phyloP scores from a whole-genome alignment of 305 asterid genomes.

The Rubia tinctorum region DNA sequence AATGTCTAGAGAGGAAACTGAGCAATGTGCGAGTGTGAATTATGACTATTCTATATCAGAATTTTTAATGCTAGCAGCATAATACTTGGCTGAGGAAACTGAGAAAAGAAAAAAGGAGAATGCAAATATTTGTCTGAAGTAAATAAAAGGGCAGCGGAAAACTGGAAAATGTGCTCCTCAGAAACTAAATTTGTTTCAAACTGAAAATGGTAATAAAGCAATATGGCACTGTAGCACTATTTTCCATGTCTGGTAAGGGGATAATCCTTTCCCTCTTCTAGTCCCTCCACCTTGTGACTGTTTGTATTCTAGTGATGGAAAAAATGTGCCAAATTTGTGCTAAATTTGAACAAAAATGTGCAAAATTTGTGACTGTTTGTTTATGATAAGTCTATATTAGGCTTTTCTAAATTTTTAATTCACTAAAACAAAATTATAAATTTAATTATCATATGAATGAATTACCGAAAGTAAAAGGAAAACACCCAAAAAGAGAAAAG shows the following conservation, averaged over 20 bases:
- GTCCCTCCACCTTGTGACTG: background rate
- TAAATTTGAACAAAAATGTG: background rate
- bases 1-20: too few species aligned
- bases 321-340: background rate
- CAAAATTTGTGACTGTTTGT: background rate
- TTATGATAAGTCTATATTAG: too few species aligned
- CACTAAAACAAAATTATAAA: too few species aligned
- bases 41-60: too few species aligned
- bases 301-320: background rate
- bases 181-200: conserved; percentile 9
- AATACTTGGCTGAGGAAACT: too few species aligned
- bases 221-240: conserved; percentile 3
- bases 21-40: too few species aligned
- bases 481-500: too few species aligned
- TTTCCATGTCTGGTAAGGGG: conserved; percentile 4
- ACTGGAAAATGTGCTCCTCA: background rate
- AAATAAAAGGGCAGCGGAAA: conserved; percentile 1
- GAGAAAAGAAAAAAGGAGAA: too few species aligned
- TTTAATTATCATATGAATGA: too few species aligned
- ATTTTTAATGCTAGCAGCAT: too few species aligned
- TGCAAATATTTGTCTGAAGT: background rate
- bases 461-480: too few species aligned
- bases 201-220: conserved; percentile 19
- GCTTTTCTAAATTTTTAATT: too few species aligned
- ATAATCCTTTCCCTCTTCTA: conserved; percentile 5